phyloP scores from a whole-genome alignment of 179 eudicot genomes.

The Silene noctiflora region DNA sequence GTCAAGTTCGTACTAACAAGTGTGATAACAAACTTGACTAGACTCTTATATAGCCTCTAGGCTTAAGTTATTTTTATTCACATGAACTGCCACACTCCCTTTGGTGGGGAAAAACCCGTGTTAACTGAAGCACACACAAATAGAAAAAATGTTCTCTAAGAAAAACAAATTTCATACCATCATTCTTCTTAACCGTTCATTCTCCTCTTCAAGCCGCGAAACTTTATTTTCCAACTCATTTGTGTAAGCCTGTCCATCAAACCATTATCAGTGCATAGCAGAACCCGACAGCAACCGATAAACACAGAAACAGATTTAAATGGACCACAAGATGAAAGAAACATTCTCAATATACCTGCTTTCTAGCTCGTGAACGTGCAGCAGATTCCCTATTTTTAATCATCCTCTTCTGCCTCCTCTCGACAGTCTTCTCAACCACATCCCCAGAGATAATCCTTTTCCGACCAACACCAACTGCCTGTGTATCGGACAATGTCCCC shows the following conservation, averaged over 20 bases:
- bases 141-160: no score
- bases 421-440: constrained; percentile 51
- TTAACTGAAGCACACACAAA: no score
- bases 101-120: no score
- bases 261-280: not conserved
- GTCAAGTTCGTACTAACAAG: no score
- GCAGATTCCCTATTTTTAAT: constrained; percentile 71
- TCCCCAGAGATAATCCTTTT: constrained; percentile 39
- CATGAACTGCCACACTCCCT: no score
- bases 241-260: constrained; percentile 69
- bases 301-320: not conserved
- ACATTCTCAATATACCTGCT: constrained; percentile 37
- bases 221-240: constrained; percentile 90
- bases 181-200: constrained; percentile 59
- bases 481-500: constrained; percentile 28
- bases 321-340: not conserved
- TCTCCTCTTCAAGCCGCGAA: constrained; percentile 72
- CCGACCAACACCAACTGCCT: constrained; percentile 31
- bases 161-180: constrained; percentile 37
- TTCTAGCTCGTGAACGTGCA: constrained; percentile 67
- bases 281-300: not conserved
- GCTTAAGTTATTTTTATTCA: no score
- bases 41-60: no score
- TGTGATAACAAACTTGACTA: no score
- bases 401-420: constrained; percentile 65